phyloP scores from a whole-genome alignment of 1,284 basidiomycete species.

The Heterobasidion occidentale region DNA sequence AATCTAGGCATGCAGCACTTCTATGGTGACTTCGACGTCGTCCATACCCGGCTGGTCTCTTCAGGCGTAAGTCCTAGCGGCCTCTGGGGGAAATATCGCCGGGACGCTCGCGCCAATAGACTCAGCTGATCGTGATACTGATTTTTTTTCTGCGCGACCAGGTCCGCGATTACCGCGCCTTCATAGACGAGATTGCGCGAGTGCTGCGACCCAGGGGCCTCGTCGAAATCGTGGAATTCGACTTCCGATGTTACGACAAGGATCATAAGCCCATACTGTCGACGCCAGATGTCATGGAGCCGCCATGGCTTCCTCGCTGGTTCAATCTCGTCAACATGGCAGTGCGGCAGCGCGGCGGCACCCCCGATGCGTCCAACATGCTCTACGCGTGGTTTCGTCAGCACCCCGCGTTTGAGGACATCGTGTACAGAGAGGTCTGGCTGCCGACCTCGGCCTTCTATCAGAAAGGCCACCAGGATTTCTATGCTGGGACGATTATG shows the following conservation, averaged over 20 bases:
- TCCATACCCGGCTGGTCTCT: slow-evolving; percentile 60
- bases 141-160: slow-evolving; percentile 18
- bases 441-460: slow-evolving; percentile 47
- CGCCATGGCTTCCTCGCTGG: slow-evolving; percentile 55
- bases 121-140: not conserved
- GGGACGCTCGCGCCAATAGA: slow-evolving; percentile 2
- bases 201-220: slow-evolving; percentile 65
- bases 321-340: slow-evolving; percentile 44
- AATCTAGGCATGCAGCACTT: slow-evolving; percentile 77
- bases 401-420: slow-evolving; percentile 48
- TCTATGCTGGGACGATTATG: slow-evolving; percentile 23
- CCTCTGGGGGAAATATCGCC: slow-evolving; percentile 6
- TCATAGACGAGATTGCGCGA: slow-evolving; percentile 61
- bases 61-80: slow-evolving; percentile 47
- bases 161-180: slow-evolving; percentile 58
- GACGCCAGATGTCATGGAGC: slow-evolving; percentile 30
- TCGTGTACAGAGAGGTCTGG: slow-evolving; percentile 48
- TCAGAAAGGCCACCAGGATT: slow-evolving; percentile 19
- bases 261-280: slow-evolving; percentile 37
- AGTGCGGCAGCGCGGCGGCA: slow-evolving; percentile 47
- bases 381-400: slow-evolving; percentile 43
- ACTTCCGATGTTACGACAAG: slow-evolving; percentile 52
- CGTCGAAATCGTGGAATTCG: slow-evolving; percentile 58
- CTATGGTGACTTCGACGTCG: slow-evolving; percentile 66
- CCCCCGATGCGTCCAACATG: slow-evolving; percentile 49